Evolutionary conservation across 805 yeast species (phyloP).

Genomic region (Candida dajiaensis): DNA sequence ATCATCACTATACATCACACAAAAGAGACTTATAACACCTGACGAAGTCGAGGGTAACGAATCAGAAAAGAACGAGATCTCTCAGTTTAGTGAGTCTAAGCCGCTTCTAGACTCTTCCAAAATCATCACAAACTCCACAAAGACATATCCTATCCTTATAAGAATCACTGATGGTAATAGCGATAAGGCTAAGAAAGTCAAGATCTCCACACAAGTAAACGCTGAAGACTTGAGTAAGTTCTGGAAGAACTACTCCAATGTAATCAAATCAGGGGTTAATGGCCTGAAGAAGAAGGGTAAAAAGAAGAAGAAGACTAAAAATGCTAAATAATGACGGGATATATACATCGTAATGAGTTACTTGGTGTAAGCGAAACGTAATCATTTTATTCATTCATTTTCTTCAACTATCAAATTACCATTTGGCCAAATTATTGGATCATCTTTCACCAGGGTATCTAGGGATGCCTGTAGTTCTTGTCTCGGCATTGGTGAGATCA

Average conservation of each 20-base stretch:
- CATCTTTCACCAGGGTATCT: slow-evolving; percentile 33
- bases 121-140: slow-evolving; percentile 18
- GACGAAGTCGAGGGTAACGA: slow-evolving; percentile 25
- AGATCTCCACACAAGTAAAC: slow-evolving; percentile 68
- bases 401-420: slow-evolving; percentile 56
- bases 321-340: slow-evolving; percentile 24
- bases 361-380: background rate
- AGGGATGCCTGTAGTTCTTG: slow-evolving; percentile 31
- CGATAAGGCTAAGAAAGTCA: slow-evolving; percentile 45
- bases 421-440: slow-evolving; percentile 49
- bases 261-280: slow-evolving; percentile 61
- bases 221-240: slow-evolving; percentile 57
- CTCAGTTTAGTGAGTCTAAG: slow-evolving; percentile 13
- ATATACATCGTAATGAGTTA: background rate
- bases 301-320: slow-evolving; percentile 51
- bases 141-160: slow-evolving; percentile 56
- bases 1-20: slow-evolving; percentile 54
- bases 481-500: slow-evolving; percentile 56
- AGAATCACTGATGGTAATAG: slow-evolving; percentile 58
- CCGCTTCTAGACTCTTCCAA: slow-evolving; percentile 25
- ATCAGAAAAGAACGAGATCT: slow-evolving; percentile 14
- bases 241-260: slow-evolving; percentile 71
- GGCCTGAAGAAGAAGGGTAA: slow-evolving; percentile 83
- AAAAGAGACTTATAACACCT: slow-evolving; percentile 40
- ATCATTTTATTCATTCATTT: slow-evolving; percentile 1